These are phyloP conservation scores for Hanseniaspora meyeri DNA, from an alignment of 805 yeast genomes.

Conservation along the genomic window DNA sequence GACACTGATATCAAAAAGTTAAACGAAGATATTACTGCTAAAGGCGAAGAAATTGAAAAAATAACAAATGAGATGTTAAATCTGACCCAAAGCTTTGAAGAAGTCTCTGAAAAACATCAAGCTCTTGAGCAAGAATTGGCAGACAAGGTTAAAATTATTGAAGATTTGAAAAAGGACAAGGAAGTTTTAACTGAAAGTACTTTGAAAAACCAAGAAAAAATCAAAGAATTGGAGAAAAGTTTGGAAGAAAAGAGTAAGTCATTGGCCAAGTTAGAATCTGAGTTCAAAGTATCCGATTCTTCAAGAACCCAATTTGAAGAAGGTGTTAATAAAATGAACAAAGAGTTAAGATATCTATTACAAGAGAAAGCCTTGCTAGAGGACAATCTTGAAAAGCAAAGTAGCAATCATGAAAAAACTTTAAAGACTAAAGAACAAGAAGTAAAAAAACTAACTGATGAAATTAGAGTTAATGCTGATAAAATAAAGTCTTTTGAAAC, in stretches of 20 bases:
- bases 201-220: slow-evolving; percentile 27
- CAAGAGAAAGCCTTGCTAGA: slow-evolving; percentile 46
- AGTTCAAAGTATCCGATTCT: slow-evolving; percentile 20
- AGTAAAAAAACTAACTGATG: slow-evolving; percentile 17
- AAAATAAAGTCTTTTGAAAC: neutral
- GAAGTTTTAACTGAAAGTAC: slow-evolving; percentile 22
- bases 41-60: slow-evolving; percentile 15
- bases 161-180: slow-evolving; percentile 18
- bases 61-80: slow-evolving; percentile 14
- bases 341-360: slow-evolving; percentile 60
- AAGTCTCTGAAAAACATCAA: slow-evolving; percentile 18
- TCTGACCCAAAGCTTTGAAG: slow-evolving; percentile 15
- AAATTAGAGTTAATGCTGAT: slow-evolving; percentile 16
- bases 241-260: slow-evolving; percentile 15
- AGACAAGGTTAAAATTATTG: slow-evolving; percentile 16
- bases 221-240: slow-evolving; percentile 22
- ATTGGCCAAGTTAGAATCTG: slow-evolving; percentile 20
- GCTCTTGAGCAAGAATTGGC: slow-evolving; percentile 15
- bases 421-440: slow-evolving; percentile 21
- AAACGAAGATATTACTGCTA: slow-evolving; percentile 15
- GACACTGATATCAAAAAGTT: slow-evolving; percentile 18
- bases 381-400: slow-evolving; percentile 31
- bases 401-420: slow-evolving; percentile 34
- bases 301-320: slow-evolving; percentile 60
- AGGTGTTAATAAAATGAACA: slow-evolving; percentile 81